These are phyloP conservation scores for Sordariomycetes sp. DNA, from an alignment of 2,329 filamentous ascomycete species.

Conservation along the genomic window DNA sequence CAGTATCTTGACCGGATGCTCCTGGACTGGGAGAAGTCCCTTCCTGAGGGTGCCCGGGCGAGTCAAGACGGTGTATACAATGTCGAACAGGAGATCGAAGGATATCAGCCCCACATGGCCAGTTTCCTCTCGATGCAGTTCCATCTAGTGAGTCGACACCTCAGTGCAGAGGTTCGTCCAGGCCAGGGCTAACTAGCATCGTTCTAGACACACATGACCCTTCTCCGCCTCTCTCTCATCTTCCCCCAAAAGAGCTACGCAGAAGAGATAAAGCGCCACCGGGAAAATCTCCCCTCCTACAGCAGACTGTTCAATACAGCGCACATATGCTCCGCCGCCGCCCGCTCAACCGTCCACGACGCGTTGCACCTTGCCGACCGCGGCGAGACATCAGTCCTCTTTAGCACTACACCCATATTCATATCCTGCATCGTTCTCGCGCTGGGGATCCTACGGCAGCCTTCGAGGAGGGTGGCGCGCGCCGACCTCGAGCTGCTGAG, in stretches of 20 bases:
- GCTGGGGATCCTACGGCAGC: neutral
- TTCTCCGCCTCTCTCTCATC: neutral
- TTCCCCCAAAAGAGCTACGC: neutral
- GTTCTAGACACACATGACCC: neutral
- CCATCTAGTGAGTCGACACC: neutral
- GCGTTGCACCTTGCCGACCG: neutral
- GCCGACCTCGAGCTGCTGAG: neutral
- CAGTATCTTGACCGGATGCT: neutral
- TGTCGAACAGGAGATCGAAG: neutral
- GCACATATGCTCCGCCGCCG: neutral
- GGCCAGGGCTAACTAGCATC: neutral
- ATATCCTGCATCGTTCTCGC: neutral
- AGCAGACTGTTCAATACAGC: neutral
- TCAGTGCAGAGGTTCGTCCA: neutral
- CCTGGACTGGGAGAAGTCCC: neutral
- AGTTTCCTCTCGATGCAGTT: neutral
- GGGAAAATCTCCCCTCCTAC: neutral
- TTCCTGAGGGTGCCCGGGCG: neutral
- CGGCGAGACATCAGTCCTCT: neutral
- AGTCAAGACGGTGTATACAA: neutral
- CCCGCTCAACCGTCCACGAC: neutral
- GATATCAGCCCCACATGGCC: neutral
- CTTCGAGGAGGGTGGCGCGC: neutral
- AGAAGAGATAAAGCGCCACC: neutral
- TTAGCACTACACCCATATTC: neutral